Conservation (phyloP, 2,329 filamentous ascomycete species). For the Xylaria digitata region DNA sequence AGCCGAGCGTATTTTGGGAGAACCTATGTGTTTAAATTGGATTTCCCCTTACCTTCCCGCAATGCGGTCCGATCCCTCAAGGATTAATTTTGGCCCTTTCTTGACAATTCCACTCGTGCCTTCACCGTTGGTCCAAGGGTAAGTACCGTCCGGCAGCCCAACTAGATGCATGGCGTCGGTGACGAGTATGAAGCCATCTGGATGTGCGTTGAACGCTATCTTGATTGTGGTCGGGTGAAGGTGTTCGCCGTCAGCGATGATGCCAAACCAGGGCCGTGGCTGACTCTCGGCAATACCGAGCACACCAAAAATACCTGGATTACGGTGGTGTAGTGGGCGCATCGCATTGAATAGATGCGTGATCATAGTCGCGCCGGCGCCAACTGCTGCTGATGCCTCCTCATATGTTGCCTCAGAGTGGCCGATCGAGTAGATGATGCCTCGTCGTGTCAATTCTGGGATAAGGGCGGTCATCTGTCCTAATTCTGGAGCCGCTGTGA, state of each 20-base stretch:
- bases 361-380: constrained; percentile 85
- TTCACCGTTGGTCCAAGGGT: constrained; percentile 84
- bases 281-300: constrained; percentile 73
- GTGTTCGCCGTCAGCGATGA: constrained; percentile 92
- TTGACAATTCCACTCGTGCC: constrained; percentile 71
- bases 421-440: constrained; percentile 83
- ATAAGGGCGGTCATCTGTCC: constrained; percentile 78
- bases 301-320: constrained; percentile 89
- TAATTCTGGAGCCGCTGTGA: constrained; percentile 87
- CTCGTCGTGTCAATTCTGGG: constrained; percentile 69
- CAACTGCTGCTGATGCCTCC: constrained; percentile 76
- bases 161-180: constrained; percentile 93
- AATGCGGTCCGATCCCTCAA: constrained; percentile 83
- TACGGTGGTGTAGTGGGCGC: constrained; percentile 88
- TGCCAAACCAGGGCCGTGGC: constrained; percentile 80
- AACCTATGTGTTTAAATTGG: background rate
- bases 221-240: constrained; percentile 88
- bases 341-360: constrained; percentile 96
- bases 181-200: constrained; percentile 85
- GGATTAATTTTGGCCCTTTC: constrained; percentile 75
- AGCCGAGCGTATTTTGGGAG: background rate
- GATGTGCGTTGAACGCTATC: constrained; percentile 88
- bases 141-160: constrained; percentile 84
- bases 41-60: constrained; percentile 72
- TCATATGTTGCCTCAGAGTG: constrained; percentile 91